Evolutionary conservation across 441 rosid species (phyloP).

Genomic region (Bocquillonia castaneifolia): DNA sequence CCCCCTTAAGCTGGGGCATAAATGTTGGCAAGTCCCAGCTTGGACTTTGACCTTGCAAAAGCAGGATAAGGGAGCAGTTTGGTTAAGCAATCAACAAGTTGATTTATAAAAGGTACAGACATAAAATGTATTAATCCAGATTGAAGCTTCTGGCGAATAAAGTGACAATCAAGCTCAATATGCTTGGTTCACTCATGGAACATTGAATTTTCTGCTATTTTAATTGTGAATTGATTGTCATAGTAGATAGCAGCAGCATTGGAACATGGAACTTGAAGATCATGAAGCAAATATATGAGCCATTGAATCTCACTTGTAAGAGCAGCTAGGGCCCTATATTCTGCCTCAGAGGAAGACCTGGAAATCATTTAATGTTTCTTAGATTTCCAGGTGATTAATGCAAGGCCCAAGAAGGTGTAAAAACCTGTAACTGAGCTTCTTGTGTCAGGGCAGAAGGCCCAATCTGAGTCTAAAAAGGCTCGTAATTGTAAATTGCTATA

Average conservation of each 20-base stretch:
- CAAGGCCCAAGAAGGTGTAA: not conserved
- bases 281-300: too few relatives aligned
- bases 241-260: too few relatives aligned
- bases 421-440: not conserved
- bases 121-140: not conserved
- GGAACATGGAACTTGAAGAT: too few relatives aligned
- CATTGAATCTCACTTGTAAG: too few relatives aligned
- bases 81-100: not conserved
- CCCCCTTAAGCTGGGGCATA: not conserved
- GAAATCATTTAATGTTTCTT: not conserved
- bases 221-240: not conserved
- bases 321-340: not conserved
- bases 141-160: not conserved
- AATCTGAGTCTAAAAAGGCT: too few relatives aligned
- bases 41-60: not conserved
- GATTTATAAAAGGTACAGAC: not conserved
- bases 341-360: not conserved
- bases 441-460: not conserved
- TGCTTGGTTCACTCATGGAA: too few relatives aligned
- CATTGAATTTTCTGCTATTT: not conserved
- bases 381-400: not conserved
- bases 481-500: too few relatives aligned
- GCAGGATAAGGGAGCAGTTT: not conserved
- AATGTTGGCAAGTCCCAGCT: not conserved
- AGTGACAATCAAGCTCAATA: not conserved